These are phyloP conservation scores for Oryza glaberrima DNA, from an alignment of 176 grass and related monocot species.

Conservation along the genomic window DNA sequence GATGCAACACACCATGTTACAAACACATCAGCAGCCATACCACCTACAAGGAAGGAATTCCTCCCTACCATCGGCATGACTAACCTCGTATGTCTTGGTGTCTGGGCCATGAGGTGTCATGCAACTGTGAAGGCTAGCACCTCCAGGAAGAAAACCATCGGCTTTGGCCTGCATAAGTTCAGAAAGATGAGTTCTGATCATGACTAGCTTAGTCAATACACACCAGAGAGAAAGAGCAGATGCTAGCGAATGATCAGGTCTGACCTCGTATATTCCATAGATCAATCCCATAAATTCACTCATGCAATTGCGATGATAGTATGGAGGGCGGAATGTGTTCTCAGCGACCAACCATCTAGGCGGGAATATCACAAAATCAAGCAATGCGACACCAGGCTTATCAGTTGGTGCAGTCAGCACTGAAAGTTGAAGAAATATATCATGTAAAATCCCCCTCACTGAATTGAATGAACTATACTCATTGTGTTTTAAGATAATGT, in stretches of 20 bases:
- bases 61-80: background rate
- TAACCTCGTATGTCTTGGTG: slow-evolving; percentile 82
- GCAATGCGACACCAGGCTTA: slow-evolving; percentile 80
- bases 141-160: slow-evolving; percentile 88
- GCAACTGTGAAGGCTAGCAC: slow-evolving; percentile 90
- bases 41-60: background rate
- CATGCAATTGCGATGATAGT: slow-evolving; percentile 98
- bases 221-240: background rate
- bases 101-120: slow-evolving; percentile 99
- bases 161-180: slow-evolving; percentile 70
- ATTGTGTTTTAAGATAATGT: too few relatives aligned
- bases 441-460: background rate
- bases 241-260: background rate
- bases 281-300: slow-evolving; percentile 94
- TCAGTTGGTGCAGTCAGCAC: slow-evolving; percentile 85
- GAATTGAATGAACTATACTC: background rate
- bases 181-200: background rate
- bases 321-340: slow-evolving; percentile 87
- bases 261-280: slow-evolving; percentile 78
- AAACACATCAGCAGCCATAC: background rate
- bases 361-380: slow-evolving; percentile 96
- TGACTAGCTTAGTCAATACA: background rate
- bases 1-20: background rate
- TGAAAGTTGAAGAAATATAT: slow-evolving; percentile 37
- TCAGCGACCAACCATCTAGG: slow-evolving; percentile 91